Conservation (phyloP, 352 stramenopile species). For the Phytophthora pluvialis region DNA sequence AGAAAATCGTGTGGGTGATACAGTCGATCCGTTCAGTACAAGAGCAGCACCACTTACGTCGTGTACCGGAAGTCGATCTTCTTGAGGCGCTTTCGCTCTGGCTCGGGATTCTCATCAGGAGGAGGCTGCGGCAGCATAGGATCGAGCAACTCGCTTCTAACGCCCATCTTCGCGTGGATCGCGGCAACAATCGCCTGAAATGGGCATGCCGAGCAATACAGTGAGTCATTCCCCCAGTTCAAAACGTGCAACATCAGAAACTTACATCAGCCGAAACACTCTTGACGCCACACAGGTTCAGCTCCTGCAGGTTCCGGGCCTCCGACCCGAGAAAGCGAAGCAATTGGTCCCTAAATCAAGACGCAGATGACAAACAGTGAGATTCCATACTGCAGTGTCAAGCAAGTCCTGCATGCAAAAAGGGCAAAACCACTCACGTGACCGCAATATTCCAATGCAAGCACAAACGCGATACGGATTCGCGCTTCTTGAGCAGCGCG, state of each 20-base stretch:
- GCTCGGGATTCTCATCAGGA: conserved; percentile 52
- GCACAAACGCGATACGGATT: conserved; percentile 76
- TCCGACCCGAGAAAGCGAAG: conserved; percentile 76
- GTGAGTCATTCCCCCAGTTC: background rate
- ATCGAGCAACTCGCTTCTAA: conserved; percentile 45
- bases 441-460: conserved; percentile 90
- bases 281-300: conserved; percentile 90
- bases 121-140: conserved; percentile 24
- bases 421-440: conserved; percentile 58
- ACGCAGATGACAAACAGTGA: conserved; percentile 6
- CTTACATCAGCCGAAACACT: conserved; percentile 82
- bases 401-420: background rate
- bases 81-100: conserved; percentile 87
- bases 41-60: conserved; percentile 51
- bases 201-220: background rate
- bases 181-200: conserved; percentile 68
- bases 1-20: conserved; percentile 8
- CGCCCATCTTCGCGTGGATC: conserved; percentile 83
- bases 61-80: conserved; percentile 92
- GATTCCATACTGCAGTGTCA: background rate
- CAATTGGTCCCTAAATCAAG: conserved; percentile 69
- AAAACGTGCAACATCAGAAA: background rate
- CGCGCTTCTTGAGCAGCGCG: conserved; percentile 81
- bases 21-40: background rate
- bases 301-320: conserved; percentile 83